Evolutionary conservation across 2,329 filamentous ascomycete species (phyloP).

Genomic region (Lecanicillium sp.): DNA sequence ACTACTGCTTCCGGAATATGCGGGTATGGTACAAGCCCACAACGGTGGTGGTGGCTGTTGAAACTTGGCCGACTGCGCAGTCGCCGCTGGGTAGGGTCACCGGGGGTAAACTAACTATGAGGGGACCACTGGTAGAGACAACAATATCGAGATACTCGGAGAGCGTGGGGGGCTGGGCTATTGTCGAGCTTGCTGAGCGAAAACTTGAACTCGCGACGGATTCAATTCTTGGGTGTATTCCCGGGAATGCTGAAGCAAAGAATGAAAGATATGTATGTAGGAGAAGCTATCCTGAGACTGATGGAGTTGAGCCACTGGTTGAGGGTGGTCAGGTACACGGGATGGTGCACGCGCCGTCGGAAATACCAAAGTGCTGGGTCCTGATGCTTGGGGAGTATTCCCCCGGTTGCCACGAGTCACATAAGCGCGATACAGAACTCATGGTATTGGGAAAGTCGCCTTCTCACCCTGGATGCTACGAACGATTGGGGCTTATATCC

Average conservation of each 20-base stretch:
- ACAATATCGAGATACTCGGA: neutral
- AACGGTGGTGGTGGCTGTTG: constrained; percentile 14
- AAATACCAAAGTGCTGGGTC: neutral
- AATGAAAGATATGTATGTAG: neutral
- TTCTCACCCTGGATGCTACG: neutral
- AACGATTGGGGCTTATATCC: constrained; percentile 1
- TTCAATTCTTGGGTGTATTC: neutral
- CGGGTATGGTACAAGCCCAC: constrained; percentile 16
- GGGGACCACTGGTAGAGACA: neutral
- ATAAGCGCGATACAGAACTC: neutral
- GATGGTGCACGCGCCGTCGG: neutral
- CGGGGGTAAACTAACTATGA: neutral
- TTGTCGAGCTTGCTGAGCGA: neutral
- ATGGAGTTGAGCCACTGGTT: neutral
- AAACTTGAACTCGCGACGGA: neutral
- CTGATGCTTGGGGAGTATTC: neutral
- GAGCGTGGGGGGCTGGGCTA: neutral
- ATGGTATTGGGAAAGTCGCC: neutral
- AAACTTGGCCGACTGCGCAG: neutral
- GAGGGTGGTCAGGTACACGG: neutral
- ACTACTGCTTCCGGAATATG: constrained; percentile 20
- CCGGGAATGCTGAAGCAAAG: neutral
- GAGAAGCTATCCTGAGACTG: neutral
- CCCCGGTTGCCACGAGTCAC: neutral
- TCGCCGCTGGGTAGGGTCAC: neutral